A percentile compares a stretch with the other conserved stretches of the same genome.
phyloP scores from a whole-genome alignment of 352 stramenopile genomes.

The Phytophthora sp. region DNA sequence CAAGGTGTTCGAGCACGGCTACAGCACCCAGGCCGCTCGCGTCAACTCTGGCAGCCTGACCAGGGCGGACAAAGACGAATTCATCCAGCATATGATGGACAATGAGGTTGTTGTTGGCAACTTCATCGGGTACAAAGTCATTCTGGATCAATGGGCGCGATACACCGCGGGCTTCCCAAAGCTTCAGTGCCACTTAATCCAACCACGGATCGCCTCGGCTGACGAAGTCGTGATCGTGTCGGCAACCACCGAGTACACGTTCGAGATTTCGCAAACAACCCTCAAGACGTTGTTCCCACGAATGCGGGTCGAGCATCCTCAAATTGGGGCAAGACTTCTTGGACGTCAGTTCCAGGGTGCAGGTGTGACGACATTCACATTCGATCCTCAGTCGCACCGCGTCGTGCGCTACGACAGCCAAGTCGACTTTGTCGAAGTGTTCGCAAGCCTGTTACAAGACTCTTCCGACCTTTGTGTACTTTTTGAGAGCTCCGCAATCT shows the following conservation, averaged over 20 bases:
- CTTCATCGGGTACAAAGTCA: slow-evolving; percentile 24
- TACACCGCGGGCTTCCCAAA: slow-evolving; percentile 53
- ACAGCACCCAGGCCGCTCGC: slow-evolving; percentile 12
- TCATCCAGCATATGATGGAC: slow-evolving; percentile 56
- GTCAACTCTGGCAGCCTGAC: background rate
- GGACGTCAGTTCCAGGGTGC: slow-evolving; percentile 40
- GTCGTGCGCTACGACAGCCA: slow-evolving; percentile 55
- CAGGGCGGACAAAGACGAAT: slow-evolving; percentile 36
- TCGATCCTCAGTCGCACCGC: slow-evolving; percentile 43
- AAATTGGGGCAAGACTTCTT: too few species aligned
- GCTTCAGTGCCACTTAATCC: too few species aligned
- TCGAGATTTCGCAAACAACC: slow-evolving; percentile 56
- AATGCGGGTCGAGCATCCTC: too few species aligned
- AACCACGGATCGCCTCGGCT: slow-evolving; percentile 27
- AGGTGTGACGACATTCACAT: too few species aligned
- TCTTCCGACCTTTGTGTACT: slow-evolving; percentile 45
- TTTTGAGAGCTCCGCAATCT: slow-evolving; percentile 48
- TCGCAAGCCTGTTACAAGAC: slow-evolving; percentile 51
- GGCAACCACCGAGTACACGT: slow-evolving; percentile 43
- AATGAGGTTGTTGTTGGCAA: slow-evolving; percentile 46
- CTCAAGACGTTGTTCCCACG: slow-evolving; percentile 58
- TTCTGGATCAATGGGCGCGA: slow-evolving; percentile 56
- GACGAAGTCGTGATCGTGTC: slow-evolving; percentile 42
- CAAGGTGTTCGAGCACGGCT: slow-evolving; percentile 62
- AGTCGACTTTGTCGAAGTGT: slow-evolving; percentile 54